Conservation (phyloP, 257 asterid species). For the Misopates orontium region DNA sequence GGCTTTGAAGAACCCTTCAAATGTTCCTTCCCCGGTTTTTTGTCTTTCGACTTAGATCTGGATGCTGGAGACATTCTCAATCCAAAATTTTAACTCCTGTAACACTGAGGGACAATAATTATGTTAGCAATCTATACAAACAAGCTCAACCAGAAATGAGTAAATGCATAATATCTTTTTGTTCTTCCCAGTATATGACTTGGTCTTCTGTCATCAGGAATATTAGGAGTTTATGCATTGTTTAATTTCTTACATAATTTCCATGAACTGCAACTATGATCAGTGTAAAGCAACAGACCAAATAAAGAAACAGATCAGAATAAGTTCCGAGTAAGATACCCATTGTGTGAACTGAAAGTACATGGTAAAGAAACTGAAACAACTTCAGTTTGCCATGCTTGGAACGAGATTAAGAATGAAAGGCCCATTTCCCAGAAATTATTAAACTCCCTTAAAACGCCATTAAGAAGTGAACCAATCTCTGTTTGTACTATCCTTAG, state of each 20-base stretch:
- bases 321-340: background rate
- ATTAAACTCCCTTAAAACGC: too few relatives aligned
- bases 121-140: slow-evolving; percentile 28
- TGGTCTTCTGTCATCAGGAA: background rate
- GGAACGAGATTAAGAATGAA: background rate
- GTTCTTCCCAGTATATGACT: slow-evolving; percentile 5
- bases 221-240: background rate
- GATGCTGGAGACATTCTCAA: slow-evolving; percentile 68
- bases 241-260: background rate
- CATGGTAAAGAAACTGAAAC: background rate
- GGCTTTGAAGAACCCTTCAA: slow-evolving; percentile 63
- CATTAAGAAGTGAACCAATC: too few relatives aligned
- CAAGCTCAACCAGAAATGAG: slow-evolving; percentile 10
- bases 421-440: background rate
- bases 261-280: background rate
- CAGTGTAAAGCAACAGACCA: background rate
- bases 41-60: slow-evolving; percentile 77
- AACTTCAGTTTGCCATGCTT: background rate
- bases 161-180: background rate
- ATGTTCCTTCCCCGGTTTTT: slow-evolving; percentile 69
- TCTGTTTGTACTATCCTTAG: too few relatives aligned
- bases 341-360: background rate
- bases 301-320: background rate
- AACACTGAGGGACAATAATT: slow-evolving; percentile 25
- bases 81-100: slow-evolving; percentile 40